Evolutionary conservation across 495 filamentous ascomycete species (phyloP).

Genomic region (Trichoderma reesei): DNA sequence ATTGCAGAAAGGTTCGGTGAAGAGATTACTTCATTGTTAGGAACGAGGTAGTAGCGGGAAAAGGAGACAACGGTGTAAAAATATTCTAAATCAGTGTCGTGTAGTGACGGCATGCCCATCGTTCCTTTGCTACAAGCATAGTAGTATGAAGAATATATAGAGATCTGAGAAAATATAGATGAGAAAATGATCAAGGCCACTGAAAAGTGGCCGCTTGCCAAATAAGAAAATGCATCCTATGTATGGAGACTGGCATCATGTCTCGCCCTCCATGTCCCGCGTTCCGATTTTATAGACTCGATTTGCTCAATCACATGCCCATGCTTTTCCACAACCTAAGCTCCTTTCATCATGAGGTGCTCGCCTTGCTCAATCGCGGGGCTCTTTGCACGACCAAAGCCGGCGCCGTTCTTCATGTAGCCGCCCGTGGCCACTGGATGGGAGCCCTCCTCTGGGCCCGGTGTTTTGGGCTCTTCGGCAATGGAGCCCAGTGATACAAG

Average conservation of each 20-base stretch:
- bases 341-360: conserved; percentile 1
- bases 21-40: too few relatives aligned
- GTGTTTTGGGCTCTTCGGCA: conserved; percentile 9
- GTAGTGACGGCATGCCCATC: too few relatives aligned
- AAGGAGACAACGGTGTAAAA: too few relatives aligned
- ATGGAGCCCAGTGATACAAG: conserved; percentile 10
- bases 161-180: too few relatives aligned
- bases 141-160: too few relatives aligned
- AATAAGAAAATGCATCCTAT: not conserved
- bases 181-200: too few relatives aligned
- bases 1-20: too few relatives aligned
- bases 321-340: not conserved
- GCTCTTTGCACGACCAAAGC: not conserved
- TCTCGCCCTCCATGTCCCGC: not conserved
- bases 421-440: not conserved
- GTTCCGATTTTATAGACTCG: not conserved
- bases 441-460: not conserved
- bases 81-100: too few relatives aligned
- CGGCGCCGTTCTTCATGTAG: not conserved
- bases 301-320: not conserved
- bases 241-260: not conserved
- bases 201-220: not conserved
- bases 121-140: too few relatives aligned
- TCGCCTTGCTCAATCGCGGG: conserved; percentile 5
- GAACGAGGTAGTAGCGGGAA: too few relatives aligned